phyloP scores from a whole-genome alignment of 305 asterid genomes.

The Solanum hybrid region DNA sequence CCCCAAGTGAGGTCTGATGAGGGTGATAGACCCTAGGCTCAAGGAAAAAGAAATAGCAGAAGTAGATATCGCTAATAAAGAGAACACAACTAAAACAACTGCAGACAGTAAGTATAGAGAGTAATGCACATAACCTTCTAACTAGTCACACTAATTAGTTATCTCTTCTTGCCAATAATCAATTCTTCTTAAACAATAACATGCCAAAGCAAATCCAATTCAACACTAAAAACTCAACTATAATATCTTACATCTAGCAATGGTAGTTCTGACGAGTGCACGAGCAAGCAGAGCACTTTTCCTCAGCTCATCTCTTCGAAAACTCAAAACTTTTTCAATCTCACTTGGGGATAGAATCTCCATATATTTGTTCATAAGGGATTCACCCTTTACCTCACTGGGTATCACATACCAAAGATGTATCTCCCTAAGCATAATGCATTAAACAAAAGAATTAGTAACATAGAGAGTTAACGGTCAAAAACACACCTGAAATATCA shows the following conservation, averaged over 20 bases:
- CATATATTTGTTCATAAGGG: slow-evolving; percentile 44
- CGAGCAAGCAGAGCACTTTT: slow-evolving; percentile 77
- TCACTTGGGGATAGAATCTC: slow-evolving; percentile 66
- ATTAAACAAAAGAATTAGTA: background rate
- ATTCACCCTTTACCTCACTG: slow-evolving; percentile 49
- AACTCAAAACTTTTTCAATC: slow-evolving; percentile 40
- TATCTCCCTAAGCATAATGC: background rate
- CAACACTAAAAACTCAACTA: background rate
- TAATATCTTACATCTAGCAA: slow-evolving; percentile 63
- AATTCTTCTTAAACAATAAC: background rate
- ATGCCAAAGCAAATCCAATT: background rate
- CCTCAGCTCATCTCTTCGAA: slow-evolving; percentile 48
- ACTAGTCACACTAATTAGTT: background rate
- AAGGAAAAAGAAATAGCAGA: background rate
- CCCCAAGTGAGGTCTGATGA: background rate
- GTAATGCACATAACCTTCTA: background rate
- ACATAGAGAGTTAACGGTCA: background rate
- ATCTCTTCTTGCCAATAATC: background rate
- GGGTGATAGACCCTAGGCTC: background rate
- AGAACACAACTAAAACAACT: background rate
- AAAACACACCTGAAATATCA: background rate
- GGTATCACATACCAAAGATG: slow-evolving; percentile 33
- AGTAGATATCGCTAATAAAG: background rate
- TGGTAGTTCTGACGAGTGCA: slow-evolving; percentile 64
- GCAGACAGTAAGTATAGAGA: background rate